Conservation (phyloP, 176 grass and related monocot species). For the Oryza meridionalis region DNA sequence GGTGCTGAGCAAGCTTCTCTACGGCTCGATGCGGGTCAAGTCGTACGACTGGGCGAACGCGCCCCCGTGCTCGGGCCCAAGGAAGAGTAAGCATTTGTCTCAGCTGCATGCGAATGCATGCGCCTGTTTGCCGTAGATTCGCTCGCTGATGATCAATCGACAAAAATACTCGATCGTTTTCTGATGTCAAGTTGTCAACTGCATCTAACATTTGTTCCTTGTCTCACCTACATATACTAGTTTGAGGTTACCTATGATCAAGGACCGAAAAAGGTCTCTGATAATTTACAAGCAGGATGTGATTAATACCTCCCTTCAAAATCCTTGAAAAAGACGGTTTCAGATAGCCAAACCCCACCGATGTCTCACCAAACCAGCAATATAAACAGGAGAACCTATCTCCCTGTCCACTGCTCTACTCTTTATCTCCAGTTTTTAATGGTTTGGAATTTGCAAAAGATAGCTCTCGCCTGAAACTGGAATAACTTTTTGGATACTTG, state of each 20-base stretch:
- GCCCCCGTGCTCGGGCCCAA: conserved; percentile 28
- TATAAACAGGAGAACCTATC: background rate
- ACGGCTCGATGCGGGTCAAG: conserved; percentile 40
- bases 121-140: background rate
- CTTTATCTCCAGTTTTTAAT: background rate
- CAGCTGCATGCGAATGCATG: background rate
- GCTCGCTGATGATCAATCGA: background rate
- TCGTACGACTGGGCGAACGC: conserved; percentile 56
- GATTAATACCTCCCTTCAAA: background rate
- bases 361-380: background rate
- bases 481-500: background rate
- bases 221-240: background rate
- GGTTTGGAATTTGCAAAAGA: background rate
- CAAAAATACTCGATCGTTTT: background rate
- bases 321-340: background rate
- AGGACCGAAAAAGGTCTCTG: no score
- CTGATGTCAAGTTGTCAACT: background rate
- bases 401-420: background rate
- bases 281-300: no score
- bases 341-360: background rate
- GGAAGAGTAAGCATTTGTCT: conserved; percentile 39
- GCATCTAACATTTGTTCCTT: background rate
- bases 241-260: background rate
- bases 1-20: conserved; percentile 63
- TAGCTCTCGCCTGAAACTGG: background rate